Percentiles rank a stretch among this genome's conserved stretches.
These are phyloP conservation scores for Saccharomycopsis microspora DNA, from an alignment of 805 yeast genomes.

Conservation along the genomic window DNA sequence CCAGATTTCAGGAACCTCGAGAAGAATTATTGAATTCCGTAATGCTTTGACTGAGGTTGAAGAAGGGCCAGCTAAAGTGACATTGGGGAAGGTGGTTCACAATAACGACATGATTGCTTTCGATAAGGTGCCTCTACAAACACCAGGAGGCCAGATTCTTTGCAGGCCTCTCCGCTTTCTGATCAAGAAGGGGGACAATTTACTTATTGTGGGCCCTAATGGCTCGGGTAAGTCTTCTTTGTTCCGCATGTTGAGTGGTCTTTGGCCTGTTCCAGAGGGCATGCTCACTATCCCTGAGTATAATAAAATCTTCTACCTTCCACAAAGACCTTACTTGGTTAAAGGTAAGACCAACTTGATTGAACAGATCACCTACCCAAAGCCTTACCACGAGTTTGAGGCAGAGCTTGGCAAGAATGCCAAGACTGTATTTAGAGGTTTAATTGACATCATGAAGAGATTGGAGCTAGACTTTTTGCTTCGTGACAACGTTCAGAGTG, in stretches of 20 bases:
- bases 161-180: constrained; percentile 58
- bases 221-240: constrained; percentile 94
- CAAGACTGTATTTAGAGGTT: constrained; percentile 30
- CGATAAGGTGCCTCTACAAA: constrained; percentile 64
- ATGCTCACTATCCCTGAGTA: constrained; percentile 51
- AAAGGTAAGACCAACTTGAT: constrained; percentile 57
- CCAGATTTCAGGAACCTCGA: constrained; percentile 73
- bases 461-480: constrained; percentile 51
- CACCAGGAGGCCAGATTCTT: constrained; percentile 73
- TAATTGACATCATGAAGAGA: constrained; percentile 41
- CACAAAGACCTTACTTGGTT: constrained; percentile 84
- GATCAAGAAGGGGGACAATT: constrained; percentile 71
- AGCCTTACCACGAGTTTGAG: constrained; percentile 47
- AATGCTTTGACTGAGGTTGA: constrained; percentile 34
- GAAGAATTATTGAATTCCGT: constrained; percentile 62
- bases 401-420: constrained; percentile 20
- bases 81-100: constrained; percentile 25
- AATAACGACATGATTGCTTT: constrained; percentile 58
- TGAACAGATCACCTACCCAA: constrained; percentile 87
- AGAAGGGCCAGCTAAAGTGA: constrained; percentile 14
- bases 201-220: constrained; percentile 88
- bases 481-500: constrained; percentile 25
- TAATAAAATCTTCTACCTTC: constrained; percentile 62
- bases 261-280: constrained; percentile 71
- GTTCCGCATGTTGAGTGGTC: constrained; percentile 82